Evolutionary conservation across 2,329 filamentous ascomycete genomes (phyloP).

Genomic region (Exserohilum turcica): DNA sequence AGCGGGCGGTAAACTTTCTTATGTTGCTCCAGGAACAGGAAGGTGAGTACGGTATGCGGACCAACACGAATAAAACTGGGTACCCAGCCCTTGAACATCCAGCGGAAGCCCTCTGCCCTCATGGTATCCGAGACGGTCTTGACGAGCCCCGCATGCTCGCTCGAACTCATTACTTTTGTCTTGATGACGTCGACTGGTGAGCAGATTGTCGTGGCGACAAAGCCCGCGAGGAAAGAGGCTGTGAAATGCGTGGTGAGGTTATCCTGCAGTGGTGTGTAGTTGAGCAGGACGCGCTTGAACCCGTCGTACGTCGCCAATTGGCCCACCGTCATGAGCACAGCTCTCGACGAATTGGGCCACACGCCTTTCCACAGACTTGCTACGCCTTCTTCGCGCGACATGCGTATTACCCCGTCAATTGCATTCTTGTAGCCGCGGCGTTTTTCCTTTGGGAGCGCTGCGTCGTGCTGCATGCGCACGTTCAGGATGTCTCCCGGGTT

Average conservation of each 20-base stretch:
- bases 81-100: conserved; percentile 92
- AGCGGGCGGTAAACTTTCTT: conserved; percentile 70
- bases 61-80: conserved; percentile 73
- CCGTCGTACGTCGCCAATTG: conserved; percentile 85
- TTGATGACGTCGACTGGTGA: conserved; percentile 89
- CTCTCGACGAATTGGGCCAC: conserved; percentile 79
- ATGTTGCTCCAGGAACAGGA: conserved; percentile 85
- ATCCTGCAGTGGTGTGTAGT: conserved; percentile 68
- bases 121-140: conserved; percentile 70
- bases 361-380: conserved; percentile 81
- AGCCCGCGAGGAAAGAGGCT: conserved; percentile 76
- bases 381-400: conserved; percentile 83
- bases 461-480: conserved; percentile 96
- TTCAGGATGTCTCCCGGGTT: conserved; percentile 97
- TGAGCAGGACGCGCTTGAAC: conserved; percentile 73
- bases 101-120: conserved; percentile 71
- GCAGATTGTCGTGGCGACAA: conserved; percentile 83
- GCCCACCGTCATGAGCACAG: conserved; percentile 84
- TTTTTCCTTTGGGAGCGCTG: conserved; percentile 72
- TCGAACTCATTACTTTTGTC: conserved; percentile 80
- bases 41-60: conserved; percentile 83
- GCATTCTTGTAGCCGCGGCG: conserved; percentile 90
- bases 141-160: conserved; percentile 59
- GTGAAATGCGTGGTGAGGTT: conserved; percentile 78
- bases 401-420: conserved; percentile 81